These are phyloP conservation scores for Aspergillus fumigatus DNA, from an alignment of 2,329 filamentous ascomycete species.

Conservation along the genomic window DNA sequence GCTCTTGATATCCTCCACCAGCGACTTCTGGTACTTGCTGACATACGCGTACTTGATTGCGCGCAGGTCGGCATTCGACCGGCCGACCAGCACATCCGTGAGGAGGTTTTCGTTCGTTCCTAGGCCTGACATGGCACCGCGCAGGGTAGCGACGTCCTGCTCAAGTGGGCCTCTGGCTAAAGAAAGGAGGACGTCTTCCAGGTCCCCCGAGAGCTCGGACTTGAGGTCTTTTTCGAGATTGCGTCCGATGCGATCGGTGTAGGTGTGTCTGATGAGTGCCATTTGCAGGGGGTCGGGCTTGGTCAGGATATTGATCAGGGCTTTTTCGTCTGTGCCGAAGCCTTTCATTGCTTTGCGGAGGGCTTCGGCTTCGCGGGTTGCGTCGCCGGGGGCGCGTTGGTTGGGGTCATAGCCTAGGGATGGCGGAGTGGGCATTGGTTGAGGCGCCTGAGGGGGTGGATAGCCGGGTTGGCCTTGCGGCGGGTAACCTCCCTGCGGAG, in stretches of 20 bases:
- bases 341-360: constrained; percentile 79
- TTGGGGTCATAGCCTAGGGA: constrained; percentile 65
- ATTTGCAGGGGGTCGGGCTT: constrained; percentile 70
- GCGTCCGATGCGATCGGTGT: constrained; percentile 57
- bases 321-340: constrained; percentile 37
- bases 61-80: constrained; percentile 73
- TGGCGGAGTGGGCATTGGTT: constrained; percentile 49
- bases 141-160: constrained; percentile 63
- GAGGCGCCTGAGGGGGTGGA: background rate
- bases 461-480: background rate
- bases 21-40: constrained; percentile 56
- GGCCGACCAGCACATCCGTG: constrained; percentile 71
- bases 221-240: constrained; percentile 68
- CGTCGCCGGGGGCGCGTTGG: constrained; percentile 61
- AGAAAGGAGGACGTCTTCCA: constrained; percentile 64
- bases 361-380: constrained; percentile 54
- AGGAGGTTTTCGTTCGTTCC: constrained; percentile 75
- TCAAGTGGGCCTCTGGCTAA: constrained; percentile 69
- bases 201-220: constrained; percentile 67
- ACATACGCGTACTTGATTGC: constrained; percentile 74
- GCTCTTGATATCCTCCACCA: constrained; percentile 64
- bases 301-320: constrained; percentile 62
- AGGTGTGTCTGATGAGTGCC: constrained; percentile 59
- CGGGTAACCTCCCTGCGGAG: background rate
- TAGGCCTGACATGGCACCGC: constrained; percentile 49